Base-by-base conservation (phyloP, 2,329 filamentous ascomycete genomes). In the Xylaria sp. region DNA sequence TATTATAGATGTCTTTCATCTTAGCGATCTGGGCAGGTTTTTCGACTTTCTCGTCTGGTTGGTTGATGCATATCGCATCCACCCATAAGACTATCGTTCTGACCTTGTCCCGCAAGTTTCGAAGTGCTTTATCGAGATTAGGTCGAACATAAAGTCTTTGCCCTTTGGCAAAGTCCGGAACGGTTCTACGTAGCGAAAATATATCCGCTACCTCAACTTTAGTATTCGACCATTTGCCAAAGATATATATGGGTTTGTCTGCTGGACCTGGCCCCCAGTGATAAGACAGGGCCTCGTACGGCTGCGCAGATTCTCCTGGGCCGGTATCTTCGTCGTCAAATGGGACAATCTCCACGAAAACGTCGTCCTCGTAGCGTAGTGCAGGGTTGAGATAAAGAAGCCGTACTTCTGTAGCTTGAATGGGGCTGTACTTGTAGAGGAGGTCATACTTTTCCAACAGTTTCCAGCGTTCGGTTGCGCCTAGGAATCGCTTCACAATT, bases 1-100 rank as follows among this genome's bases (percentile, higher is more conserved):
- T 39, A 6, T 41, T 46, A 15, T 70, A 70, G 13, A 70, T 67
- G 23, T 57, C 8, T 2, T 23, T 39, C 67, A 69, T 66, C 13
- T 52, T 15, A 0, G 51, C 28, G 1, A 63, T 20, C 32, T 66
- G 63, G 1, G 32, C 52, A 28, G 44, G 25, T 5, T 63, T 62
- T 46, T 70, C 67, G 2, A 13, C 15, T 25, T 25, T 20, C 18
- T 63, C 60, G 12, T 20, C 23, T 5, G 44, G 13, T 28, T 63
- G 60, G 37, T 63, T 55, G n/a, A 63, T 63, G 28, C 34, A 37
- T 37, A 37, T 37, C 34, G 34, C 34, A 37, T 37, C 34, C 5
- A 37, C 34, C 34, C 34, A 52, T 15, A 54, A 48, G 15, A 48
- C 44, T n/a, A 48, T n/a, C 44, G 18, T 5, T 4, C 20, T 34